Base-by-base conservation (phyloP, 192 early-diverging fungal species). In the Cladochytrium replicatum region DNA sequence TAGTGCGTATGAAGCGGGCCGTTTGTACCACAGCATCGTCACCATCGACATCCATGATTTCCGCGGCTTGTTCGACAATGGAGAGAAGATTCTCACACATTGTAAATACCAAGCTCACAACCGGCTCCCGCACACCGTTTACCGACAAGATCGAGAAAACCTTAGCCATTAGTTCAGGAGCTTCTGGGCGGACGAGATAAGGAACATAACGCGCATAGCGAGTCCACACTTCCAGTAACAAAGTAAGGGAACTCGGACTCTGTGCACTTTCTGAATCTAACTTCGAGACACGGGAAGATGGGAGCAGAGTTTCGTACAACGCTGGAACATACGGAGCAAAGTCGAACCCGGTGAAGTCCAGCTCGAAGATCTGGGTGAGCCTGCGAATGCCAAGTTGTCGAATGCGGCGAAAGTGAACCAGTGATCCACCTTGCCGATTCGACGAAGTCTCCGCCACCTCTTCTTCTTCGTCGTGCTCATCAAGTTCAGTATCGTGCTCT, bases 201-300 rank as follows among this genome's bases (percentile, higher is more conserved):
- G 57, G 4, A 0, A 79, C 60, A 64, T 91, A 91, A 3, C 65
- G 52, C 19, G 61, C 59, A 24, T 74, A 66, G 29, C 71, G 65
- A 4, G 90, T 68, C 94, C 94, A 97, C 2, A 78, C 66, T 5
- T 61, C 52, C 28, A 99, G 68, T 30, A 97, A 61, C 47, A 81
- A 72, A 66, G 95, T 66, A 21, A 94, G 60, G 0, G 82, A 69
- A 1, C 85, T 89, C 2, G 89, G 78, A 32, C 82, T 75, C 61
- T 97, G 93, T 3, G 91, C 91, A 57, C 88, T 91, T 58, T 99
- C 96, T 13, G 56, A 55, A 24, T 68, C 71, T 19, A 97, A 71
- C 11, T 64, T 75, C 22, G 74, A 62, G 11, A 99, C 59, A 21
- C 89, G 78, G 8, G 77, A 67, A 32, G 76, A 63, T n/a, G n/a